These are phyloP conservation scores for Musa balbisiana DNA, from an alignment of 202 grass and related monocot genomes.

Conservation along the genomic window DNA sequence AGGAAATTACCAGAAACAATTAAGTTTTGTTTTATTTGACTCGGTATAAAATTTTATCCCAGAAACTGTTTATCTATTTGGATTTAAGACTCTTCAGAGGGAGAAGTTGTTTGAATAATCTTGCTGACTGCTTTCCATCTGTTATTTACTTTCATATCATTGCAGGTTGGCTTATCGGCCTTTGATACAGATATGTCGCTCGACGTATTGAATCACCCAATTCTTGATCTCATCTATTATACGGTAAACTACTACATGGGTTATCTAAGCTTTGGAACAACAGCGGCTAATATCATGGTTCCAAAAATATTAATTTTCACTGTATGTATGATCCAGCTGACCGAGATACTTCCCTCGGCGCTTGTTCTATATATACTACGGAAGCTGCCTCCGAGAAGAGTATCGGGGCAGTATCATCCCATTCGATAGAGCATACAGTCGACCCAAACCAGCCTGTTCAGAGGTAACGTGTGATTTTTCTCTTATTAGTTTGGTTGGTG, in stretches of 20 bases:
- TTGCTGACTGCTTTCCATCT: neutral
- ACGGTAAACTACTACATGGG: constrained; percentile 11
- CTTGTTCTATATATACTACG: constrained; percentile 36
- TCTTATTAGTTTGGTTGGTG: too few species aligned
- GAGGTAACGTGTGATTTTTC: too few species aligned
- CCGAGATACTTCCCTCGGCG: constrained; percentile 35
- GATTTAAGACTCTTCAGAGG: too few species aligned
- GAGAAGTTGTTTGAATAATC: too few species aligned
- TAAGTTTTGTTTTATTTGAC: too few species aligned
- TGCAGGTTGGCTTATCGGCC: constrained; percentile 36
- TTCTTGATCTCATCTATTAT: constrained; percentile 33
- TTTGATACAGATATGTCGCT: constrained; percentile 24
- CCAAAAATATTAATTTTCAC: neutral
- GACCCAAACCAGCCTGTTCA: too few species aligned
- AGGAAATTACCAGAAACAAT: too few species aligned
- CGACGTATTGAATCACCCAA: constrained; percentile 30
- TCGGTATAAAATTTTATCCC: too few species aligned
- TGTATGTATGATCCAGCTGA: constrained; percentile 18
- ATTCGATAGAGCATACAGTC: constrained; percentile 12
- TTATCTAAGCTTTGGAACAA: neutral
- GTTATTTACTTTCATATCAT: neutral
- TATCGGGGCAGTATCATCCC: constrained; percentile 37
- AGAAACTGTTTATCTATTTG: too few species aligned
- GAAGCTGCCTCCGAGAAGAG: constrained; percentile 33
- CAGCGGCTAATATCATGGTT: neutral